Percentiles rank a stretch among this genome's conserved stretches.
phyloP scores from a whole-genome alignment of 2,329 filamentous ascomycete genomes.

The Cercospora sesami region DNA sequence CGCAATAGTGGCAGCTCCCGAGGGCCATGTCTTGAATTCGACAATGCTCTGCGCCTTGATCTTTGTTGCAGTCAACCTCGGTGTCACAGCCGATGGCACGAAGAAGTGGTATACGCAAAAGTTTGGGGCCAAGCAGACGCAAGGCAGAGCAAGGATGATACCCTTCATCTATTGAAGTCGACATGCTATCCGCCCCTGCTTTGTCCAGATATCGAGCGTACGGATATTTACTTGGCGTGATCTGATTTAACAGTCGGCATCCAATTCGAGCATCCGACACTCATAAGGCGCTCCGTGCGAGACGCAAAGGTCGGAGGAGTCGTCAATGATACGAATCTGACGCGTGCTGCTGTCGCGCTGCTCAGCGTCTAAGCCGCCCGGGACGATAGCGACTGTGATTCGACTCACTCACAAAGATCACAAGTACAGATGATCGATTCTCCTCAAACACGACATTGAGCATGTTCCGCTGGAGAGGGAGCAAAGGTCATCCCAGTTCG shows the following conservation, averaged over 20 bases:
- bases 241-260: neutral
- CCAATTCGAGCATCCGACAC: neutral
- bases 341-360: neutral
- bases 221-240: neutral
- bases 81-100: conserved; percentile 75
- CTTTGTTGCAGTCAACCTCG: conserved; percentile 79
- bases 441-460: neutral
- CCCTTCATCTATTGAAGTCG: conserved; percentile 55
- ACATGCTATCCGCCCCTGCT: neutral
- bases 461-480: neutral
- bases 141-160: conserved; percentile 71
- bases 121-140: conserved; percentile 68
- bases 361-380: neutral
- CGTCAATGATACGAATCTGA: neutral
- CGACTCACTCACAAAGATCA: neutral
- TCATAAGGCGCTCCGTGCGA: neutral
- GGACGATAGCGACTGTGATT: neutral
- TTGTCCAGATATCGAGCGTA: neutral
- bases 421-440: neutral
- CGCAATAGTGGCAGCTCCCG: conserved; percentile 70
- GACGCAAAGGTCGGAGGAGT: neutral
- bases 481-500: neutral
- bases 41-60: conserved; percentile 68
- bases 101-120: conserved; percentile 75
- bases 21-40: conserved; percentile 64